phyloP scores from a whole-genome alignment of 2,329 filamentous ascomycete species.

The Coniochaeta hoffmannii region DNA sequence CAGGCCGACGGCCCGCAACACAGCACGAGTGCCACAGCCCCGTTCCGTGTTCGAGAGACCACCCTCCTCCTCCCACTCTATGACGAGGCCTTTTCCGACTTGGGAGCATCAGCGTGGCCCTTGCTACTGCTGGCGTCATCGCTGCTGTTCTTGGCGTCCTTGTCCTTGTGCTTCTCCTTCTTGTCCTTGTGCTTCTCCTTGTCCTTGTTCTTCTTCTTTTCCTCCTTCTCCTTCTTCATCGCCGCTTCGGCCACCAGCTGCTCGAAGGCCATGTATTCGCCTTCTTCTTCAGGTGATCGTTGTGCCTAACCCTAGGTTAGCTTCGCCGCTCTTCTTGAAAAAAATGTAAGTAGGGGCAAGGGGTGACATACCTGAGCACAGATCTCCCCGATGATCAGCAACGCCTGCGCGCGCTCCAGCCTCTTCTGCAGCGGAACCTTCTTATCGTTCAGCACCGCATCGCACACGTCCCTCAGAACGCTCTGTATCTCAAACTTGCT shows the following conservation, averaged over 20 bases:
- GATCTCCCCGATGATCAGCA: conserved; percentile 83
- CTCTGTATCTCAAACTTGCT: conserved; percentile 98
- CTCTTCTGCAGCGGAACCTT: conserved; percentile 77
- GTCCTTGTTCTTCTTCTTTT: conserved; percentile 64
- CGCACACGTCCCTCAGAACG: conserved; percentile 90
- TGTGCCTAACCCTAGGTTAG: conserved; percentile 53
- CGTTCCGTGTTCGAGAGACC: background rate
- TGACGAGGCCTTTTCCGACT: background rate
- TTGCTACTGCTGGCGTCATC: conserved; percentile 10
- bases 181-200: conserved; percentile 36
- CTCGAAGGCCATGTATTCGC: conserved; percentile 97
- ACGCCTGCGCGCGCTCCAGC: conserved; percentile 81
- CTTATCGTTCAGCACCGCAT: conserved; percentile 72
- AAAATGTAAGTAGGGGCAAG: background rate
- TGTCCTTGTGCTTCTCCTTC: conserved; percentile 13
- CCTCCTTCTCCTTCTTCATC: conserved; percentile 85
- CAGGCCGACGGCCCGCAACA: background rate
- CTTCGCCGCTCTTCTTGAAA: background rate
- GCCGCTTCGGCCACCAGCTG: conserved; percentile 95
- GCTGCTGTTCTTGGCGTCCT: conserved; percentile 21
- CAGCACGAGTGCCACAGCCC: background rate
- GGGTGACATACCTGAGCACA: conserved; percentile 65
- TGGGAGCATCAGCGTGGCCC: conserved; percentile 5
- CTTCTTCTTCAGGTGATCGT: conserved; percentile 90
- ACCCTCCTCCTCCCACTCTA: background rate